phyloP scores from a whole-genome alignment of 208 protist genomes.

The Phytomonas sp. region DNA sequence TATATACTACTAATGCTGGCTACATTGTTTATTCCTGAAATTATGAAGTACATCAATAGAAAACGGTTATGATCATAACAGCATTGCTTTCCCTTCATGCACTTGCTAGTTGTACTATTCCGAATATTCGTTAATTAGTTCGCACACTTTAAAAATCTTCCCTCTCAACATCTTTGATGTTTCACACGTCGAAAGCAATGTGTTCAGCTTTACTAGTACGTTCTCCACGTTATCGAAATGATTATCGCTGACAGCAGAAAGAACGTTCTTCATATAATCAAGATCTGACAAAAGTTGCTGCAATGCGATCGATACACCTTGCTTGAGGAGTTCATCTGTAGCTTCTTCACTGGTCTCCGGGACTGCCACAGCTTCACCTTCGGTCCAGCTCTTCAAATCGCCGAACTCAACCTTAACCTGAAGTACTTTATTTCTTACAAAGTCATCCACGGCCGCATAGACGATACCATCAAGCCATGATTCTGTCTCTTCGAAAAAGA shows the following conservation, averaged over 20 bases:
- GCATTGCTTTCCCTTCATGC: too few species aligned
- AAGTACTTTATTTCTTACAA: slow-evolving; percentile 50
- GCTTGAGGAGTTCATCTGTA: not conserved
- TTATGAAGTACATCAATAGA: too few species aligned
- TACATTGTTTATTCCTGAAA: too few species aligned
- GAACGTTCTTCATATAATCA: slow-evolving; percentile 62
- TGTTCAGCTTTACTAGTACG: slow-evolving; percentile 27
- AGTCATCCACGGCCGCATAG: slow-evolving; percentile 30
- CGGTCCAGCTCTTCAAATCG: not conserved
- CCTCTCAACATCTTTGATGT: slow-evolving; percentile 4
- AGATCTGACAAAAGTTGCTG: slow-evolving; percentile 63
- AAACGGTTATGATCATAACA: too few species aligned
- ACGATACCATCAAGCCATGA: slow-evolving; percentile 63
- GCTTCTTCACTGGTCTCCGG: not conserved
- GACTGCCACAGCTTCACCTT: not conserved
- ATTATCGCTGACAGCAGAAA: slow-evolving; percentile 71
- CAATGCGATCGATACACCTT: slow-evolving; percentile 24
- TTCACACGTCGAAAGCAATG: slow-evolving; percentile 14
- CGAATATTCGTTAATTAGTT: too few species aligned
- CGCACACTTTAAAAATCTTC: slow-evolving; percentile 10
- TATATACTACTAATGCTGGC: too few species aligned
- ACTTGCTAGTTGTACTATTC: too few species aligned
- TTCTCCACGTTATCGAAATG: slow-evolving; percentile 39
- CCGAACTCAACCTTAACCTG: slow-evolving; percentile 28
- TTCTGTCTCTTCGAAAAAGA: slow-evolving; percentile 51